phyloP scores from a whole-genome alignment of 208 protist species.

The Leishmania braziliensis region DNA sequence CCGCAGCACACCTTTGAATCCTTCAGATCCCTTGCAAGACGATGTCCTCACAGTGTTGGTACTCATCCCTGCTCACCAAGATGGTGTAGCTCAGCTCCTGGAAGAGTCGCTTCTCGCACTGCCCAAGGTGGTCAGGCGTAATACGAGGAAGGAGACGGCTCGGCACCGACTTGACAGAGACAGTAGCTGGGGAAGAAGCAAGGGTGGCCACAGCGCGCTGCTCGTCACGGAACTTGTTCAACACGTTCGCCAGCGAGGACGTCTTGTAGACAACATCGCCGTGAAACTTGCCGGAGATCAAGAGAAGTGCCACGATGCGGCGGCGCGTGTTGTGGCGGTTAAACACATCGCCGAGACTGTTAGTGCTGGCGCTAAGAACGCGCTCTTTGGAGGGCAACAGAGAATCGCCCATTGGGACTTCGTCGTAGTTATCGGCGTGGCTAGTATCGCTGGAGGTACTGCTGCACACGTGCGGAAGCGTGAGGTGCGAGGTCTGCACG shows the following conservation, averaged over 20 bases:
- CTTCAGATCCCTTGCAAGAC: conserved; percentile 13
- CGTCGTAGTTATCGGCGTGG: conserved; percentile 11
- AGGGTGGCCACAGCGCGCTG: neutral
- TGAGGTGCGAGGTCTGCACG: neutral
- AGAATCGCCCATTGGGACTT: neutral
- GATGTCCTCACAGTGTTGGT: conserved; percentile 25
- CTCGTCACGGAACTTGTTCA: conserved; percentile 28
- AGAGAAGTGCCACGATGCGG: conserved; percentile 38
- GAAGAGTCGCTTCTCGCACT: conserved; percentile 47
- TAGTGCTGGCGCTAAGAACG: conserved; percentile 18
- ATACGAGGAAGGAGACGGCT: conserved; percentile 15
- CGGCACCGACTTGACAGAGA: neutral
- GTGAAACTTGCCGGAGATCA: conserved; percentile 48
- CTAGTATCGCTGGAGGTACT: conserved; percentile 31
- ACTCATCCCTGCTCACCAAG: conserved; percentile 39
- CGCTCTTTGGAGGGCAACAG: conserved; percentile 1
- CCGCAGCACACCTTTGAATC: neutral
- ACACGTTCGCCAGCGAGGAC: conserved; percentile 32
- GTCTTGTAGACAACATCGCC: conserved; percentile 49
- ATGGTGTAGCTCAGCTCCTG: conserved; percentile 34
- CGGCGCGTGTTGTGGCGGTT: conserved; percentile 34
- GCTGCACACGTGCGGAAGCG: conserved; percentile 24
- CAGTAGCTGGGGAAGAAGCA: neutral
- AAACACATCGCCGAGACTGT: conserved; percentile 28
- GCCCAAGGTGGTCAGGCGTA: conserved; percentile 25